phyloP scores from a whole-genome alignment of 176 grass and related monocot genomes.

The Calamus simplicifolius region DNA sequence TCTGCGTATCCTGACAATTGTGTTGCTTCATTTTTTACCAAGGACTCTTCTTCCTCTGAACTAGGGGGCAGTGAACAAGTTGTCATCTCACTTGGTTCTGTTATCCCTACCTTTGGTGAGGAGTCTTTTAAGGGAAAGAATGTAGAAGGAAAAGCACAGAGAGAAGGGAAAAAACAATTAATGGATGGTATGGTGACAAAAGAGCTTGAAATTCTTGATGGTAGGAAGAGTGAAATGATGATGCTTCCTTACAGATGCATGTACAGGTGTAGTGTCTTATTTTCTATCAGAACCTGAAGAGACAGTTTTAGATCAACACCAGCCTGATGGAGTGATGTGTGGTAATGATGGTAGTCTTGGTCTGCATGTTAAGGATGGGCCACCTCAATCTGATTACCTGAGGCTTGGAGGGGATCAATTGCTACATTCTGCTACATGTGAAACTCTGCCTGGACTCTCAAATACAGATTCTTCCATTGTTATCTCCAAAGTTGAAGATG shows the following conservation, averaged over 20 bases:
- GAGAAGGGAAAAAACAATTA: conserved; percentile 11
- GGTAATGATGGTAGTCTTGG: conserved; percentile 28
- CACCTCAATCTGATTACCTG: conserved; percentile 20
- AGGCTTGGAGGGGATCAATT: conserved; percentile 12
- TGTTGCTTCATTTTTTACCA: conserved; percentile 1
- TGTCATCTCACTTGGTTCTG: background rate
- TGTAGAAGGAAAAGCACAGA: conserved; percentile 10
- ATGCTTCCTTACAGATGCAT: conserved; percentile 3
- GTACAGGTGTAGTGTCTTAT: background rate
- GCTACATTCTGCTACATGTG: conserved; percentile 13
- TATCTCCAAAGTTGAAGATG: conserved; percentile 27
- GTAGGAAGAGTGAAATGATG: background rate
- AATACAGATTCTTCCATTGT: conserved; percentile 15
- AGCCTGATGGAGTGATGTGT: conserved; percentile 20
- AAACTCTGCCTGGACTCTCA: background rate
- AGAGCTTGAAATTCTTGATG: background rate
- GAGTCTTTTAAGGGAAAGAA: conserved; percentile 10
- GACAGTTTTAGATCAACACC: conserved; percentile 21
- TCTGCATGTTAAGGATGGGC: conserved; percentile 6
- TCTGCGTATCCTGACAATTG: conserved; percentile 1
- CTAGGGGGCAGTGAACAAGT: background rate
- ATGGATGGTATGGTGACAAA: conserved; percentile 2
- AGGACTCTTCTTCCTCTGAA: conserved; percentile 5
- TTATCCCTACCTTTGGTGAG: background rate
- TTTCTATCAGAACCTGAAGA: background rate